phyloP scores from a whole-genome alignment of 1,284 basidiomycete species.

The Pulveroboletus sp. region DNA sequence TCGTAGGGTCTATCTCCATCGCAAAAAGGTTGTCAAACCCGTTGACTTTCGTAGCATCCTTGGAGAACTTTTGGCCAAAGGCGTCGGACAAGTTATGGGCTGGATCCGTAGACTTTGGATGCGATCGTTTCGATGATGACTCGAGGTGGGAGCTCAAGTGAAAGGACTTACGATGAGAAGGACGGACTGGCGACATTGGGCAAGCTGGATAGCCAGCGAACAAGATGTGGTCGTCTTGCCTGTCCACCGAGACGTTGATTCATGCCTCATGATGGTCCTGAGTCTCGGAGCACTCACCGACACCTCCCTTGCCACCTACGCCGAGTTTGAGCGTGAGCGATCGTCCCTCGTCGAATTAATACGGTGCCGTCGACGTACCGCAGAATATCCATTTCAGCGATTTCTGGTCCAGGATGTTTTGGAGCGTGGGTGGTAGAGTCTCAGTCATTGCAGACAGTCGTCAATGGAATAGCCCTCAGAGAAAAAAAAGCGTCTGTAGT shows the following conservation, averaged over 20 bases:
- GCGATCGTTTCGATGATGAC: neutral
- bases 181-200: slow-evolving; percentile 83
- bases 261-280: neutral
- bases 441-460: slow-evolving; percentile 42
- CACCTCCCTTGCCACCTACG: slow-evolving; percentile 90
- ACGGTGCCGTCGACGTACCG: slow-evolving; percentile 49
- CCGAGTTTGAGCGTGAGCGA: slow-evolving; percentile 10
- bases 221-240: slow-evolving; percentile 97
- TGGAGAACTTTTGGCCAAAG: slow-evolving; percentile 98
- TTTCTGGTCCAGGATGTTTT: slow-evolving; percentile 88
- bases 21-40: slow-evolving; percentile 96
- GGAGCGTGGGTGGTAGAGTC: slow-evolving; percentile 73
- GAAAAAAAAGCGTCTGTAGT: slow-evolving; percentile 5
- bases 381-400: slow-evolving; percentile 95
- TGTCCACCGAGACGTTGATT: slow-evolving; percentile 29
- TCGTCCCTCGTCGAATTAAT: slow-evolving; percentile 2
- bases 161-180: slow-evolving; percentile 80
- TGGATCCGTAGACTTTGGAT: slow-evolving; percentile 90
- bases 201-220: slow-evolving; percentile 92
- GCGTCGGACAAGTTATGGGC: slow-evolving; percentile 99
- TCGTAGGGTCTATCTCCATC: slow-evolving; percentile 99
- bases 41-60: slow-evolving; percentile 98
- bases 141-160: neutral
- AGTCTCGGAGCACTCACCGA: slow-evolving; percentile 55
- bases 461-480: neutral